Base-by-base conservation (phyloP, 108 stramenopile genomes). In the Thalassiosira profunda region DNA sequence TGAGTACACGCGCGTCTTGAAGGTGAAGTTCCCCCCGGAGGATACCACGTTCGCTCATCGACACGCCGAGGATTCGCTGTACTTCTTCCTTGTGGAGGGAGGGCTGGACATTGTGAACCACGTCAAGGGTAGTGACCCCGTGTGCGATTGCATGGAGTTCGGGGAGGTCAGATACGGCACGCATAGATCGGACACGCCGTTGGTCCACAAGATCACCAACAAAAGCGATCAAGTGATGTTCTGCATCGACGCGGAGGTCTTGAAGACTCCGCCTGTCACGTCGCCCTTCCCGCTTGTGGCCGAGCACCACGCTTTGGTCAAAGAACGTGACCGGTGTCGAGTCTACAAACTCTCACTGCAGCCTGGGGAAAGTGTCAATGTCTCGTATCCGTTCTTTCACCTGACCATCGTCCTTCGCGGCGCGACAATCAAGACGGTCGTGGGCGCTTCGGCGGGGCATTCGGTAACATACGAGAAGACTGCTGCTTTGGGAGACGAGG, bases 301-400 rank as follows among this genome's bases (percentile, higher is more conserved):
- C 23, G 78, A 84, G 14, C 48, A 74, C 55, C 86, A 89, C 48
- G 58, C 57, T 21, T 45, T 88, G 33, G 72, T 88, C 18, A 81
- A 82, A 52, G 70, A 76, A 18, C 52, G 81, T 21, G 82, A 83
- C 30, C 58, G 77, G 5, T 88, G 83, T 38, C 56, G 89, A 36
- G 85, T 89, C 1, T 93, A 88, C 58, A 78, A 81, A 62, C 72
- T 88, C 20, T 20, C 35, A 1, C 34, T 93, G 26, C 49, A 70
- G 28, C 76, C 89, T 9, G 86, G 84, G 24, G 67, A 87, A 55
- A 59, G 45, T n/a, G 82, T 70, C 1, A 63, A 17, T 23, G 79
- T 85, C 11, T 61, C 35, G 30, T 93, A 93, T 74, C 71, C 84
- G 6, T 93, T 93, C 65, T 93, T 93, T 56, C 66, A 83, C 57